phyloP scores from a whole-genome alignment of 306 rosid species.

The Cicer pinnatifidum region DNA sequence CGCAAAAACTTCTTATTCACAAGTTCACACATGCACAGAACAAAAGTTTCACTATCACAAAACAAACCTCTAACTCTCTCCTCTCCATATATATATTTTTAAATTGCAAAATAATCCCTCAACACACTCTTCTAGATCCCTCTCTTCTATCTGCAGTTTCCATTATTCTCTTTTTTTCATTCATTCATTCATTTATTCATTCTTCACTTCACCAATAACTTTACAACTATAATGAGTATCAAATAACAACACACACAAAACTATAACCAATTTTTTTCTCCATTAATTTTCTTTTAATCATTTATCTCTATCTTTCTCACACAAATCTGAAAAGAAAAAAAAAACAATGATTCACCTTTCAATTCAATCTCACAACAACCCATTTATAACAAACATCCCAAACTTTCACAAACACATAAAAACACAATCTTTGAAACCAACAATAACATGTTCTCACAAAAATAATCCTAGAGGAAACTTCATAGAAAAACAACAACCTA shows the following conservation, averaged over 20 bases:
- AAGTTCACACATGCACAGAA: too few species aligned
- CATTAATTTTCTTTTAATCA: background rate
- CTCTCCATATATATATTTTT: background rate
- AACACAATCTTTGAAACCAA: slow-evolving; percentile 30
- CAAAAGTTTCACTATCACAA: background rate
- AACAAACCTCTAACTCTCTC: slow-evolving; percentile 41
- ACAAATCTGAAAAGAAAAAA: background rate
- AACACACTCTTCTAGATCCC: slow-evolving; percentile 60
- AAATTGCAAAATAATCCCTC: slow-evolving; percentile 33
- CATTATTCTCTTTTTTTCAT: slow-evolving; percentile 2
- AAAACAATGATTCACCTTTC: slow-evolving; percentile 57
- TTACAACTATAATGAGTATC: background rate
- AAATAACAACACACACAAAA: background rate
- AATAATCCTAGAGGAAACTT: slow-evolving; percentile 43
- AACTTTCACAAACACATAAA: slow-evolving; percentile 6
- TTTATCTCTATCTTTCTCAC: background rate
- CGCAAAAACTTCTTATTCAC: too few species aligned
- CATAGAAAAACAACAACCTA: slow-evolving; percentile 28
- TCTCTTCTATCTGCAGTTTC: background rate
- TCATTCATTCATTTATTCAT: background rate
- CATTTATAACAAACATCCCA: slow-evolving; percentile 44
- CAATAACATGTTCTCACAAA: slow-evolving; percentile 46
- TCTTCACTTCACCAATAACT: background rate
- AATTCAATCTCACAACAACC: slow-evolving; percentile 39
- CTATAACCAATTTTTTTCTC: background rate